phyloP scores from a whole-genome alignment of 305 asterid genomes.

The Ajuga reptans region DNA sequence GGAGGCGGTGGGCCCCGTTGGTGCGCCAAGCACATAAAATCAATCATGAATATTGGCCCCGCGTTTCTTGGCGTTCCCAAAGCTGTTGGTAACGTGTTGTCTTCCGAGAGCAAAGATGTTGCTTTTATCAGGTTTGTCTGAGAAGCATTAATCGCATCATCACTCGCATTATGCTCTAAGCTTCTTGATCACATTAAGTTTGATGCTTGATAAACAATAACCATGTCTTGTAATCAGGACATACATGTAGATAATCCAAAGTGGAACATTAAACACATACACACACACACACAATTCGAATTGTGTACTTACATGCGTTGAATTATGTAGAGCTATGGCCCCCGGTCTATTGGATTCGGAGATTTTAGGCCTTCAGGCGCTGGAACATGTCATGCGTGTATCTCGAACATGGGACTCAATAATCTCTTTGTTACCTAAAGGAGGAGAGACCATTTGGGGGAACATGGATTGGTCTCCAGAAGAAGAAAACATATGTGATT shows the following conservation, averaged over 20 bases:
- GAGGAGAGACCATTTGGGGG: constrained; percentile 94
- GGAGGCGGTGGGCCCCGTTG: constrained; percentile 81
- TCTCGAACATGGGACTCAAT: constrained; percentile 88
- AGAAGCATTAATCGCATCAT: background rate
- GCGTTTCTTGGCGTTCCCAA: constrained; percentile 90
- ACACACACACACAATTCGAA: no score
- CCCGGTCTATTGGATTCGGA: constrained; percentile 65
- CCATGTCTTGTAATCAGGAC: background rate
- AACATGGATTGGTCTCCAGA: constrained; percentile 75
- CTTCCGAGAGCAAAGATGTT: constrained; percentile 82
- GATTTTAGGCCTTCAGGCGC: constrained; percentile 56
- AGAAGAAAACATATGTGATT: constrained; percentile 51
- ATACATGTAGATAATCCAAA: background rate
- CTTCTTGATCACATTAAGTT: background rate
- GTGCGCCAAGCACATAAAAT: constrained; percentile 75
- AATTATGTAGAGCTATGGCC: constrained; percentile 60
- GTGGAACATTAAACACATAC: no score
- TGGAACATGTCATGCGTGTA: constrained; percentile 73
- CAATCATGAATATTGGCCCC: constrained; percentile 72
- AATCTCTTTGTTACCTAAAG: constrained; percentile 76
- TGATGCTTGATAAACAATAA: background rate
- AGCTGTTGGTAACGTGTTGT: constrained; percentile 54
- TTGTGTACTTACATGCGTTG: background rate
- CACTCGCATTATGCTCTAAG: background rate
- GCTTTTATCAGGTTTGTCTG: constrained; percentile 61